These are phyloP conservation scores for Leccinum uliginosum DNA, from an alignment of 768 basidiomycete genomes.

Conservation along the genomic window DNA sequence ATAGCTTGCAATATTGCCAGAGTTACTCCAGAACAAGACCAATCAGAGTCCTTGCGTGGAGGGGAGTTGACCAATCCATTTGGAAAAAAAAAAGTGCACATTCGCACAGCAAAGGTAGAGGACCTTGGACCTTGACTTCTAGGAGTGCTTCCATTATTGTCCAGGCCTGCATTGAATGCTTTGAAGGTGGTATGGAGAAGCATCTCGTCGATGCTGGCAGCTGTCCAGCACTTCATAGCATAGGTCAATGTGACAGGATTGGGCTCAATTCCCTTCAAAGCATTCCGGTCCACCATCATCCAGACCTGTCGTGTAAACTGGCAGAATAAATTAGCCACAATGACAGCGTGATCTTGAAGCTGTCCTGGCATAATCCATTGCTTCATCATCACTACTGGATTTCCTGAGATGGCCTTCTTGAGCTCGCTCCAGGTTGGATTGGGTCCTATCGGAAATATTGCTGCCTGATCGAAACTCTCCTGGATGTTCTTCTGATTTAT, in stretches of 20 bases:
- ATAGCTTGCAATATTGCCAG: conserved; percentile 2
- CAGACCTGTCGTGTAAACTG: background rate
- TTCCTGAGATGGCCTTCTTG: too few relatives aligned
- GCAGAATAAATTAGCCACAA: background rate
- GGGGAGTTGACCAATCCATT: too few relatives aligned
- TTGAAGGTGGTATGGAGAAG: background rate
- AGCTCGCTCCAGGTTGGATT: too few relatives aligned
- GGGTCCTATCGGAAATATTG: too few relatives aligned
- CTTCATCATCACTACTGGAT: too few relatives aligned
- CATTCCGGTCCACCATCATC: background rate
- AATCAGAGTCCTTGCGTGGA: background rate
- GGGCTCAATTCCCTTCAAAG: background rate
- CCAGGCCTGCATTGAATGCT: conserved; percentile 3
- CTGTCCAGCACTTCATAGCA: conserved; percentile 8
- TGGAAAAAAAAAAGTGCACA: conserved; percentile 4
- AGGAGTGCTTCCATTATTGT: background rate
- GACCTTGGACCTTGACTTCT: conserved; percentile 1
- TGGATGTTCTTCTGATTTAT: too few relatives aligned
- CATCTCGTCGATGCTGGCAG: background rate
- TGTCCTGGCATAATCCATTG: background rate
- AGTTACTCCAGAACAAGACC: background rate
- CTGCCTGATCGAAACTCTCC: too few relatives aligned
- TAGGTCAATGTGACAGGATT: background rate
- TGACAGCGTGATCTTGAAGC: background rate
- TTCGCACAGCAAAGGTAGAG: background rate